These are phyloP conservation scores for Emergomyces orientalis DNA, from an alignment of 2,329 filamentous ascomycete genomes.

Conservation along the genomic window DNA sequence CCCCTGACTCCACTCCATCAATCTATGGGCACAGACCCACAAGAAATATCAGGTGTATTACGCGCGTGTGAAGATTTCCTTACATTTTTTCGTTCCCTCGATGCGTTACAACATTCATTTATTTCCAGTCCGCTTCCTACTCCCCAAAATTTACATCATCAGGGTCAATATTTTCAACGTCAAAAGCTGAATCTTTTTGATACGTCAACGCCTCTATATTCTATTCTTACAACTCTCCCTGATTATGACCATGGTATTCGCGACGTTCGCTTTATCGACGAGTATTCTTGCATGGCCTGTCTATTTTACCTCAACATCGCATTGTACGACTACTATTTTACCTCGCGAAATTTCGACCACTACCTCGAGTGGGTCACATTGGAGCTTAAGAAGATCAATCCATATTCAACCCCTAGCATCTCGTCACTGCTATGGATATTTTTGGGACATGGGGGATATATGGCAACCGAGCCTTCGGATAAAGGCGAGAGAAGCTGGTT, in stretches of 20 bases:
- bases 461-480: conserved; percentile 17
- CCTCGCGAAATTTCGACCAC: conserved; percentile 20
- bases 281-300: conserved; percentile 26
- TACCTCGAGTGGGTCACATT: conserved; percentile 23
- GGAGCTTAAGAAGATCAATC: conserved; percentile 21
- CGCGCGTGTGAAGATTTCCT: conserved; percentile 26
- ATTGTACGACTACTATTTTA: conserved; percentile 23
- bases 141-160: background rate
- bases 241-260: conserved; percentile 27
- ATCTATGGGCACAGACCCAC: conserved; percentile 13
- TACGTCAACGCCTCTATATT: conserved; percentile 21
- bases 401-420: conserved; percentile 22
- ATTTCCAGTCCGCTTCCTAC: conserved; percentile 15
- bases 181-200: conserved; percentile 15
- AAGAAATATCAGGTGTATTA: conserved; percentile 18
- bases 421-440: conserved; percentile 26
- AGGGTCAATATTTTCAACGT: background rate
- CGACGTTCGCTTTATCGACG: conserved; percentile 27
- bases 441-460: conserved; percentile 23
- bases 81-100: conserved; percentile 23
- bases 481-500: conserved; percentile 25
- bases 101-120: conserved; percentile 19
- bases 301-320: conserved; percentile 25
- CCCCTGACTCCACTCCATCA: conserved; percentile 13
- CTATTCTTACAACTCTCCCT: conserved; percentile 23